These are phyloP conservation scores for Trichophyton verrucosum DNA, from an alignment of 2,329 filamentous ascomycete species.

Conservation along the genomic window DNA sequence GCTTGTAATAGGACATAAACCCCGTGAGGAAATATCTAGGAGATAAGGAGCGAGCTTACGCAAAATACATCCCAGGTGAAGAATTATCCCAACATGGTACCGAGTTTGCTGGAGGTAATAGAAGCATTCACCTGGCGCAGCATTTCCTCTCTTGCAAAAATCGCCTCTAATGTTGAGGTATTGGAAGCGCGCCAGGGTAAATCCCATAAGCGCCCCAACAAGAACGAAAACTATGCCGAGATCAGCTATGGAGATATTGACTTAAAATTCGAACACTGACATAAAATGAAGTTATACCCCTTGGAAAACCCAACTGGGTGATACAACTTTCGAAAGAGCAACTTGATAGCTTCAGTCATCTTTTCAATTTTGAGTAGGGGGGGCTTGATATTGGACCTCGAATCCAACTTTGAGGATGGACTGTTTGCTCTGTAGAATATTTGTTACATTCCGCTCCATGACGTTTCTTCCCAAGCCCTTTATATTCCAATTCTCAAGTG, in stretches of 20 bases:
- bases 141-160: conserved; percentile 7
- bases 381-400: neutral
- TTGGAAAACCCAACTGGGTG: conserved; percentile 3
- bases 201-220: conserved; percentile 35
- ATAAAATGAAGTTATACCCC: conserved; percentile 10
- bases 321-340: neutral
- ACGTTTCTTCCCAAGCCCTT: neutral
- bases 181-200: conserved; percentile 37
- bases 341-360: neutral
- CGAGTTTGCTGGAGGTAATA: conserved; percentile 25
- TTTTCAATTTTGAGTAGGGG: neutral
- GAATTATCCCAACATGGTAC: conserved; percentile 30
- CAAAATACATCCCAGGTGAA: conserved; percentile 33
- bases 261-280: neutral
- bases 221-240: conserved; percentile 28
- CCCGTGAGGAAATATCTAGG: too few relatives aligned
- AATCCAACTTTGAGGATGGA: neutral
- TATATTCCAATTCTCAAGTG: neutral
- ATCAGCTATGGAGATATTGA: neutral
- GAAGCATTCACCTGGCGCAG: conserved; percentile 35
- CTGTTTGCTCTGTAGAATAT: neutral
- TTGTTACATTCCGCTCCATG: neutral
- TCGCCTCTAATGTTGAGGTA: conserved; percentile 28
- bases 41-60: neutral
- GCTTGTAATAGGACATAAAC: neutral